A percentile compares a stretch with the other conserved stretches of the same genome.
These are phyloP conservation scores for Emergomyces orientalis DNA, from an alignment of 2,329 filamentous ascomycete species.

Conservation along the genomic window DNA sequence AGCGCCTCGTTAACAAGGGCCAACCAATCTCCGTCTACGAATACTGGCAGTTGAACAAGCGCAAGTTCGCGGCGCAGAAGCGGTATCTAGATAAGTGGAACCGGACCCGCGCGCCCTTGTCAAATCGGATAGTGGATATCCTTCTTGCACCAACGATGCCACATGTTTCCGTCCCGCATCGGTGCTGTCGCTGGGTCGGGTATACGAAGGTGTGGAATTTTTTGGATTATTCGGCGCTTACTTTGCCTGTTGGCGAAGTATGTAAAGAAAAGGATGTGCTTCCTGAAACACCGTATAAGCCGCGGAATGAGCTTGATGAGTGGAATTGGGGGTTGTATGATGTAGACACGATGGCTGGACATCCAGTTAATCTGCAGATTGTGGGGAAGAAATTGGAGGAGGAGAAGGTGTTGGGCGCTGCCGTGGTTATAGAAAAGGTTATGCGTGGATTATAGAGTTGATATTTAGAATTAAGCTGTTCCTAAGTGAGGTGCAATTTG, in stretches of 20 bases:
- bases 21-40: conserved; percentile 51
- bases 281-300: conserved; percentile 31
- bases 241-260: conserved; percentile 46
- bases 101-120: conserved; percentile 31
- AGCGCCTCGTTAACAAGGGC: conserved; percentile 46
- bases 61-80: conserved; percentile 46
- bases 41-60: conserved; percentile 59
- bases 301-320: conserved; percentile 44
- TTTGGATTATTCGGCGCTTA: conserved; percentile 51
- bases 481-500: neutral
- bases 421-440: conserved; percentile 28
- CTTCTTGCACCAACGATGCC: conserved; percentile 52
- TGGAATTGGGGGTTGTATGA: conserved; percentile 46
- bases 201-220: conserved; percentile 57
- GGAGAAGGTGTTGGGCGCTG: conserved; percentile 45
- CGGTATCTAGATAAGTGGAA: conserved; percentile 53
- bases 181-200: conserved; percentile 41
- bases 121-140: conserved; percentile 45
- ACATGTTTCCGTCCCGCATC: conserved; percentile 45
- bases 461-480: neutral
- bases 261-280: conserved; percentile 33
- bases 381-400: conserved; percentile 46
- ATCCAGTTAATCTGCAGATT: conserved; percentile 48
- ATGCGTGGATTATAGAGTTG: neutral
- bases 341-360: conserved; percentile 31